Percentiles rank a stretch among this genome's conserved stretches.
These are phyloP conservation scores for Gilbertella persicaria DNA, from an alignment of 371 early-diverging fungal species.

Conservation along the genomic window DNA sequence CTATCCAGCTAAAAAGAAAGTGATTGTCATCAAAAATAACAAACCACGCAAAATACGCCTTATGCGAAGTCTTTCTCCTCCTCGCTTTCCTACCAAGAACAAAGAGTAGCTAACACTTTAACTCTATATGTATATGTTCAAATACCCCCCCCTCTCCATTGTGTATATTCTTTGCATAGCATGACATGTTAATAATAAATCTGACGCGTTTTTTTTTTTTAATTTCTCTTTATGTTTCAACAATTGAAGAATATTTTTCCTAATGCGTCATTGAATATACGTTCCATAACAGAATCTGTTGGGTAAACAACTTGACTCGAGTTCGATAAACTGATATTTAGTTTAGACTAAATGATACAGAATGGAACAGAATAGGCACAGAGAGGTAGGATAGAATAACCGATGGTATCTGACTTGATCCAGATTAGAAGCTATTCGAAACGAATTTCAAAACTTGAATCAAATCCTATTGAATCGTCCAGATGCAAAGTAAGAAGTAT, in stretches of 20 bases:
- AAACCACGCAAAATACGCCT: neutral
- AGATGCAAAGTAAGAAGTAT: constrained; percentile 20
- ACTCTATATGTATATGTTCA: too few relatives aligned
- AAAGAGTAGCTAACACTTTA: too few relatives aligned
- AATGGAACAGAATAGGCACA: constrained; percentile 27
- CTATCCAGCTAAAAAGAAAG: neutral
- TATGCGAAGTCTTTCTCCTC: neutral
- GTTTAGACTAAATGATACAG: constrained; percentile 14
- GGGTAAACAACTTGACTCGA: constrained; percentile 21
- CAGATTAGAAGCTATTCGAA: constrained; percentile 32
- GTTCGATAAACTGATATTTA: neutral
- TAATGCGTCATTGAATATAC: constrained; percentile 31
- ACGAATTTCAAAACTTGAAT: constrained; percentile 36
- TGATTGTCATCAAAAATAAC: neutral
- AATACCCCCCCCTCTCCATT: too few relatives aligned
- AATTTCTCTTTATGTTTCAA: constrained; percentile 32
- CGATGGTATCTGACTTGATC: neutral
- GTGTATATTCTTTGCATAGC: too few relatives aligned
- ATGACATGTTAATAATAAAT: too few relatives aligned
- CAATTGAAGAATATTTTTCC: constrained; percentile 50
- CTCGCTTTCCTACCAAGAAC: neutral
- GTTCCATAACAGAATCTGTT: constrained; percentile 40
- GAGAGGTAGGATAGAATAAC: constrained; percentile 20
- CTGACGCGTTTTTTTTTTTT: neutral
- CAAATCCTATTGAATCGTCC: constrained; percentile 23